phyloP scores from a whole-genome alignment of 2,329 filamentous ascomycete species.

The Talaromyces sp. region DNA sequence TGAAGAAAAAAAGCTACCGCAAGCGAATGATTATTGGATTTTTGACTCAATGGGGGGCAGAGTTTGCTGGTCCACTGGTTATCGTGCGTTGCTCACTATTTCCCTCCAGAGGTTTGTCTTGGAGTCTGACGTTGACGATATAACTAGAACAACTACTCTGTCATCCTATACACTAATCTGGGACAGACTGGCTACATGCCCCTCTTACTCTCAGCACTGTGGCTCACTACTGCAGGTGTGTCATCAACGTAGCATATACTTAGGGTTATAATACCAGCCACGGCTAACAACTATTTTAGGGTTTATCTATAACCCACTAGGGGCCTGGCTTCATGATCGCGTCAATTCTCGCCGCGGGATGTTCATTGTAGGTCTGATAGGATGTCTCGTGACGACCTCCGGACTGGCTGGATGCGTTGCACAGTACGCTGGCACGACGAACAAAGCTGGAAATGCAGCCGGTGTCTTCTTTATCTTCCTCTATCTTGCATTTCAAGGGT shows the following conservation, averaged over 20 bases:
- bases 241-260: constrained; percentile 9
- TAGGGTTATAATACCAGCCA: too few species aligned
- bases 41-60: constrained; percentile 52
- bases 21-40: constrained; percentile 53
- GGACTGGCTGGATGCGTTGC: constrained; percentile 40
- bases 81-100: neutral
- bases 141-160: constrained; percentile 29
- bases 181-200: constrained; percentile 44
- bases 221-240: constrained; percentile 46
- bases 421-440: constrained; percentile 37
- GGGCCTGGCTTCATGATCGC: constrained; percentile 36
- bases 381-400: constrained; percentile 40
- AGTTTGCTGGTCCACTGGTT: constrained; percentile 49
- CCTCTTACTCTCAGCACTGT: constrained; percentile 43
- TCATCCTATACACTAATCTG: constrained; percentile 44
- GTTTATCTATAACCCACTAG: constrained; percentile 38
- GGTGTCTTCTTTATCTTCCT: constrained; percentile 44
- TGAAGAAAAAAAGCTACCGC: constrained; percentile 48
- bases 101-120: too few species aligned
- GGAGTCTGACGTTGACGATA: neutral
- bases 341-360: constrained; percentile 40
- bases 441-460: constrained; percentile 40
- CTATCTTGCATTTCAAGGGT: constrained; percentile 23
- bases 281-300: constrained; percentile 26
- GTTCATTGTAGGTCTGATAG: constrained; percentile 43